Evolutionary conservation across 305 asterid species (phyloP).

Genomic region (Plantago rigida): DNA sequence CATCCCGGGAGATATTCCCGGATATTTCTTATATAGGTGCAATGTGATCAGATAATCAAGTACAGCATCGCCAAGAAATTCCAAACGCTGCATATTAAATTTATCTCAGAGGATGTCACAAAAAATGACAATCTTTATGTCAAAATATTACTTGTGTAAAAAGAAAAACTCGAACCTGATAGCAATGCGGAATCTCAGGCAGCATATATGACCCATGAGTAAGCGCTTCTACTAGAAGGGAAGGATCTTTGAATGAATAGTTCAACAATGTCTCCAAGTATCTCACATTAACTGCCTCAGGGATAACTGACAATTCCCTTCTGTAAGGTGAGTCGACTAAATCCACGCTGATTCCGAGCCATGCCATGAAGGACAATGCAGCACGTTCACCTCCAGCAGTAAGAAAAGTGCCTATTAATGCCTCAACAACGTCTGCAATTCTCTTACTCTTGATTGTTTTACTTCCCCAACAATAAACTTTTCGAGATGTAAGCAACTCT

Average conservation of each 20-base stretch:
- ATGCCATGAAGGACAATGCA: slow-evolving; percentile 59
- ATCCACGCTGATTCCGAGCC: slow-evolving; percentile 59
- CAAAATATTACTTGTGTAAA: neutral
- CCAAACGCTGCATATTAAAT: slow-evolving; percentile 50
- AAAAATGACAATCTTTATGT: neutral
- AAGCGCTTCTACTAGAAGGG: slow-evolving; percentile 73
- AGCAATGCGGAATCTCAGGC: slow-evolving; percentile 69
- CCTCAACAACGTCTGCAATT: slow-evolving; percentile 76
- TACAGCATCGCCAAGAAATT: slow-evolving; percentile 85
- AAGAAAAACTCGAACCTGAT: slow-evolving; percentile 46
- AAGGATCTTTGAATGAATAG: slow-evolving; percentile 48
- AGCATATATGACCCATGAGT: slow-evolving; percentile 83
- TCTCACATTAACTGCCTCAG: slow-evolving; percentile 43
- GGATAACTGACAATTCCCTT: slow-evolving; percentile 34
- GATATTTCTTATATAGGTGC: slow-evolving; percentile 48
- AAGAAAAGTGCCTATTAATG: slow-evolving; percentile 72
- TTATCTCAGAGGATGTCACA: neutral
- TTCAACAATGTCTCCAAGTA: slow-evolving; percentile 42
- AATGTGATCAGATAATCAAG: slow-evolving; percentile 57
- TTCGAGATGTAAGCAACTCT: slow-evolving; percentile 31
- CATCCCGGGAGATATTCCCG: slow-evolving; percentile 53
- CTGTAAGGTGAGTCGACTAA: slow-evolving; percentile 32
- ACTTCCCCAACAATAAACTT: slow-evolving; percentile 30
- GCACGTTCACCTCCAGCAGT: slow-evolving; percentile 56
- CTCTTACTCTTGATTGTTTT: slow-evolving; percentile 41